phyloP scores from a whole-genome alignment of 176 grass and related monocot genomes.

The Tuctoria greenei region DNA sequence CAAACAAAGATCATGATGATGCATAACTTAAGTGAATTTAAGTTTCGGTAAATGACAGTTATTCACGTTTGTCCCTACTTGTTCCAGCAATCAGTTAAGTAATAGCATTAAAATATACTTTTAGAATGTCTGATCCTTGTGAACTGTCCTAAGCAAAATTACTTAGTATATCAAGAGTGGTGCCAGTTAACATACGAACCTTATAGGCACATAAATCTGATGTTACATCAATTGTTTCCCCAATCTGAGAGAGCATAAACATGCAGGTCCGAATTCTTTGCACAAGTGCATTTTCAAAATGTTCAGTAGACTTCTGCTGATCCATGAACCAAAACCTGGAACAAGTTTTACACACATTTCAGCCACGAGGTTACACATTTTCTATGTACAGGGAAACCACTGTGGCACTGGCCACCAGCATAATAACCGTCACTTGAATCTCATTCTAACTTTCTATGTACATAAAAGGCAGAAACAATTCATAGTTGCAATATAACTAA shows the following conservation, averaged over 20 bases:
- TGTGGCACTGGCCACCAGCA: conserved; percentile 18
- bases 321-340: conserved; percentile 90
- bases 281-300: conserved; percentile 94
- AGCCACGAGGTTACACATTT: conserved; percentile 22
- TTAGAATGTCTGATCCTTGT: neutral
- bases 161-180: conserved; percentile 13
- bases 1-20: no score
- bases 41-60: no score
- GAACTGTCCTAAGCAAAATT: conserved; percentile 7
- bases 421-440: conserved; percentile 31
- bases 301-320: conserved; percentile 93
- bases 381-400: neutral
- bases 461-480: neutral
- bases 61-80: neutral
- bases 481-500: neutral
- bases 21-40: no score
- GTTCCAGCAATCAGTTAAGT: conserved; percentile 25
- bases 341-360: conserved; percentile 4
- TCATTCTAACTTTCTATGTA: conserved; percentile 11
- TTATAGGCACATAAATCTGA: conserved; percentile 99
- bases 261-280: conserved; percentile 76
- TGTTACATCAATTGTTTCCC: conserved; percentile 96
- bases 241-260: conserved; percentile 95
- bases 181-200: conserved; percentile 44
- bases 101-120: conserved; percentile 6